A percentile compares a stretch with the other conserved stretches of the same genome.
Conservation (phyloP, 2,329 filamentous ascomycete genomes). For the Penicillium corylophilum region DNA sequence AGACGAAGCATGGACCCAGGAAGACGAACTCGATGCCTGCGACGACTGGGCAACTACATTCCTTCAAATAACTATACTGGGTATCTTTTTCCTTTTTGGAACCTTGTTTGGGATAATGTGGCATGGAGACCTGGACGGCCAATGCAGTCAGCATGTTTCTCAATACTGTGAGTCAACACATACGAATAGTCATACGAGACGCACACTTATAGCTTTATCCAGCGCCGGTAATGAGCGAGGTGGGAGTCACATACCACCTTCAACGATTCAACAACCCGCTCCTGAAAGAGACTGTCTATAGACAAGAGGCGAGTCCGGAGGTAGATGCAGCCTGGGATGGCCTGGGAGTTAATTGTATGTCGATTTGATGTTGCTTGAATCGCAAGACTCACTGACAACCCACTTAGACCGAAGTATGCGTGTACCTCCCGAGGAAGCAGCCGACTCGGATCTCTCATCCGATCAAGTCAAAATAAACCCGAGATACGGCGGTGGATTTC, state of each 20-base stretch:
- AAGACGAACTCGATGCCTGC: not conserved
- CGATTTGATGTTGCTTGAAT: not conserved
- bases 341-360: conserved; percentile 53
- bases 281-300: conserved; percentile 55
- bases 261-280: conserved; percentile 58
- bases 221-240: conserved; percentile 41
- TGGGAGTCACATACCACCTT: conserved; percentile 43
- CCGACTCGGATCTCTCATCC: conserved; percentile 50
- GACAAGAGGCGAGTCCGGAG: conserved; percentile 50
- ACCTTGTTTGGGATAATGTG: conserved; percentile 19
- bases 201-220: not conserved
- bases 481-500: conserved; percentile 59
- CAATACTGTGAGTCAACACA: conserved; percentile 22
- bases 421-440: conserved; percentile 52
- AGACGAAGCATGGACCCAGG: conserved; percentile 1
- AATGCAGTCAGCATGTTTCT: conserved; percentile 24
- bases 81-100: conserved; percentile 13
- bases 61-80: conserved; percentile 5
- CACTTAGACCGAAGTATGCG: conserved; percentile 47
- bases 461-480: conserved; percentile 57
- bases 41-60: not conserved
- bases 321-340: conserved; percentile 59
- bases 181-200: not conserved
- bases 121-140: conserved; percentile 20
- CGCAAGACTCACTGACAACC: not conserved